Evolutionary conservation across 2,329 filamentous ascomycete species (phyloP).

Genomic region (Ceratocystis cubensis): DNA sequence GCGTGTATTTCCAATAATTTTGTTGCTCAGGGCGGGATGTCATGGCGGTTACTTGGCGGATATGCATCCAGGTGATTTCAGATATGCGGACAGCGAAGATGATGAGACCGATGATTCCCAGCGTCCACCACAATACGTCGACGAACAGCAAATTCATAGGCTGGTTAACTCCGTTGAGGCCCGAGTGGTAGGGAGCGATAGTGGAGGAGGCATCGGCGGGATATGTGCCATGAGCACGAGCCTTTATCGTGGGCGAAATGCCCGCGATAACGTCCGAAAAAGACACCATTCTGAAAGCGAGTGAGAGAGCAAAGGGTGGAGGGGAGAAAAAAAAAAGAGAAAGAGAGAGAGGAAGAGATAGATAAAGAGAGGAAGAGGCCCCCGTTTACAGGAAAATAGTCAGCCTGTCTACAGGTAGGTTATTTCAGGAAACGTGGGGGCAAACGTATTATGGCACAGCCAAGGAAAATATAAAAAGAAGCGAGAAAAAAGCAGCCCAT

Average conservation of each 20-base stretch:
- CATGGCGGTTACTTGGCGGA: slow-evolving; percentile 50
- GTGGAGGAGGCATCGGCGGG: slow-evolving; percentile 31
- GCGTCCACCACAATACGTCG: slow-evolving; percentile 46
- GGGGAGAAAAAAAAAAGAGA: slow-evolving; percentile 3
- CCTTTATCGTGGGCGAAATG: slow-evolving; percentile 28
- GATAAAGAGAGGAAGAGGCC: background rate
- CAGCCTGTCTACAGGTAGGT: background rate
- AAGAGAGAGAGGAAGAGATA: slow-evolving; percentile 4
- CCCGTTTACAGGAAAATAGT: background rate
- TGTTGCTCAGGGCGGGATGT: slow-evolving; percentile 39
- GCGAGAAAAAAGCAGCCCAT: background rate
- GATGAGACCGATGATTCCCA: slow-evolving; percentile 43
- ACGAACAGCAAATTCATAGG: slow-evolving; percentile 44
- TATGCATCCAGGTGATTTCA: slow-evolving; percentile 42
- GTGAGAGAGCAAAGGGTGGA: background rate
- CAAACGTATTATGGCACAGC: slow-evolving; percentile 8
- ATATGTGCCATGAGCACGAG: slow-evolving; percentile 24
- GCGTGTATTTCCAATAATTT: slow-evolving; percentile 45
- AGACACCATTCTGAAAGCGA: slow-evolving; percentile 9
- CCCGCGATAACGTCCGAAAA: slow-evolving; percentile 12
- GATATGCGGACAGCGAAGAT: slow-evolving; percentile 42
- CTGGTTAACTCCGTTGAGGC: slow-evolving; percentile 50
- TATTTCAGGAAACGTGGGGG: background rate
- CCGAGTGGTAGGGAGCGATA: slow-evolving; percentile 43
- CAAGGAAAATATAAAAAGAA: background rate